Percentiles rank a stretch among this genome's conserved stretches.
Conservation (phyloP, 768 basidiomycete genomes). For the Rhizopogon salebrosus region DNA sequence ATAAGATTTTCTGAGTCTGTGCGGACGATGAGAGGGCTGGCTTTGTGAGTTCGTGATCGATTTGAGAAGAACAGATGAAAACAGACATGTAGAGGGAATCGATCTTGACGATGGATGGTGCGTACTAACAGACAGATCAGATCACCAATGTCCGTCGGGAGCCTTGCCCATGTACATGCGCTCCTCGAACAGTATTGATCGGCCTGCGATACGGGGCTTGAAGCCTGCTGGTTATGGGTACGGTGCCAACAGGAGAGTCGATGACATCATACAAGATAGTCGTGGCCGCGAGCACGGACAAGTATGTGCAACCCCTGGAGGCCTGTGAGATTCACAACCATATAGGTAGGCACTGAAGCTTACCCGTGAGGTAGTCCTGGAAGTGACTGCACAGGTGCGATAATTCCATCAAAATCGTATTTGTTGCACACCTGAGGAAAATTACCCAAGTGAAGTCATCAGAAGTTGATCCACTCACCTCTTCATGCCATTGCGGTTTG, state of each 20-base stretch:
- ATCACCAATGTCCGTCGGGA: no score
- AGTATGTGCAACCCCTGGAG: slow-evolving; percentile 45
- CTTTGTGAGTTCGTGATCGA: slow-evolving; percentile 19
- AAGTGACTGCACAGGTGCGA: slow-evolving; percentile 68
- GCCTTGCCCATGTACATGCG: slow-evolving; percentile 49
- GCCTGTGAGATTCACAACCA: background rate
- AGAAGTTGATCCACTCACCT: slow-evolving; percentile 34
- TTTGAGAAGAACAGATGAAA: no score
- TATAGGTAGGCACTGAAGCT: slow-evolving; percentile 20
- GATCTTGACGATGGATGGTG: no score
- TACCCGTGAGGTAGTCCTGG: slow-evolving; percentile 72
- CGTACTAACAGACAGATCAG: no score
- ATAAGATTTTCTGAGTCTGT: slow-evolving; percentile 40
- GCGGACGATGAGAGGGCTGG: slow-evolving; percentile 25
- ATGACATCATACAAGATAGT: slow-evolving; percentile 74
- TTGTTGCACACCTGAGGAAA: slow-evolving; percentile 64
- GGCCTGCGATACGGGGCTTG: slow-evolving; percentile 35
- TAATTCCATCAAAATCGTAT: slow-evolving; percentile 63
- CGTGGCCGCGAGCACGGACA: slow-evolving; percentile 45
- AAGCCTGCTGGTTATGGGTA: slow-evolving; percentile 81
- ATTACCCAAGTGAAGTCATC: slow-evolving; percentile 17
- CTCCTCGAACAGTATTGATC: slow-evolving; percentile 55
- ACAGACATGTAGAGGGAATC: no score
- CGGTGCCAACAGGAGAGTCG: slow-evolving; percentile 63
- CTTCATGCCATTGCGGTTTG: slow-evolving; percentile 56